Conservation (phyloP, 331 rosid species). For the Quercus phellos region DNA sequence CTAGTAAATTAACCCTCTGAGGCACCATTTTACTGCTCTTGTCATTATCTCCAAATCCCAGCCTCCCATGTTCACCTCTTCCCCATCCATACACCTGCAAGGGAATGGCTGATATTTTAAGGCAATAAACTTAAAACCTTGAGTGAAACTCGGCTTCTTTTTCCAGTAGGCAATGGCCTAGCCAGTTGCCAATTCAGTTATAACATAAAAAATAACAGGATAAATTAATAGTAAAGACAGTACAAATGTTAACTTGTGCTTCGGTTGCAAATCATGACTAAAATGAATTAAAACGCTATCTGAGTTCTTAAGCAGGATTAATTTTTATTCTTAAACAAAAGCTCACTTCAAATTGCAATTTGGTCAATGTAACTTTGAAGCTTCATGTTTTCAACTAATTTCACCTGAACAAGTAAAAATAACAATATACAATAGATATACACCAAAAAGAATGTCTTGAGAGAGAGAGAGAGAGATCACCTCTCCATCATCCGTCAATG, state of each 20-base stretch:
- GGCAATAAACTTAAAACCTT: not conserved
- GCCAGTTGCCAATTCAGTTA: not conserved
- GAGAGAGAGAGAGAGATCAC: conserved; percentile 32
- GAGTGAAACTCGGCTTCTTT: not conserved
- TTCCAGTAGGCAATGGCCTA: not conserved
- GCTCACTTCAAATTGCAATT: not conserved
- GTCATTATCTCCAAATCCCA: conserved; percentile 95
- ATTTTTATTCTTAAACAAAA: not conserved
- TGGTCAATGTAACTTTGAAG: not conserved
- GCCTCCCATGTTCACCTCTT: conserved; percentile 98
- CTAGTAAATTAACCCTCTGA: conserved; percentile 84
- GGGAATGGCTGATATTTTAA: not conserved
- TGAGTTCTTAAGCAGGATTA: not conserved
- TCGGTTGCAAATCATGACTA: not conserved
- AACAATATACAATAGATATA: not conserved
- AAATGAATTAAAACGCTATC: not conserved
- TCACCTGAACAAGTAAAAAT: not conserved
- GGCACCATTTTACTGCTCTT: conserved; percentile 99
- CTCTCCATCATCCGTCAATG: conserved; percentile 91
- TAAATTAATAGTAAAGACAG: not conserved
- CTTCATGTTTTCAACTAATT: not conserved
- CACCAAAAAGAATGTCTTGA: not conserved
- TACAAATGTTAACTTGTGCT: not conserved
- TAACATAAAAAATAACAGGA: not conserved
- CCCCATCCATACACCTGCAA: conserved; percentile 99